phyloP scores from a whole-genome alignment of 352 stramenopile genomes.

The Plasmopara halstedii region DNA sequence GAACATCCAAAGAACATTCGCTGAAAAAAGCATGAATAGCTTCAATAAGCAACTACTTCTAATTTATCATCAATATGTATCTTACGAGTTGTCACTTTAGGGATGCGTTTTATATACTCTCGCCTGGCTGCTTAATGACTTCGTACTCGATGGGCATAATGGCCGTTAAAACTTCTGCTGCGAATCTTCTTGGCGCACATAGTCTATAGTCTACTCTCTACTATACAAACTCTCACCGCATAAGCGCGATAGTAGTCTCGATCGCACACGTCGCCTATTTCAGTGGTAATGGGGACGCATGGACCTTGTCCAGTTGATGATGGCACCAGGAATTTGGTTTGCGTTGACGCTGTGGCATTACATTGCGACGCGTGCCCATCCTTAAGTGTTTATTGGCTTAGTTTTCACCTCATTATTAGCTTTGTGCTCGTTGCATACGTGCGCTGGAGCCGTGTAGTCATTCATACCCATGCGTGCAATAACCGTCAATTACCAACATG shows the following conservation, averaged over 20 bases:
- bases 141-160: slow-evolving; percentile 17
- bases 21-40: too few relatives aligned
- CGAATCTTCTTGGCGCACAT: slow-evolving; percentile 19
- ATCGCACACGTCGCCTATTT: too few relatives aligned
- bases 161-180: slow-evolving; percentile 12
- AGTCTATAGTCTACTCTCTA: too few relatives aligned
- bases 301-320: slow-evolving; percentile 19
- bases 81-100: slow-evolving; percentile 2
- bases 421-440: slow-evolving; percentile 36
- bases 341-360: slow-evolving; percentile 11
- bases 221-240: slow-evolving; percentile 2
- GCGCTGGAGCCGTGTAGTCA: slow-evolving; percentile 27
- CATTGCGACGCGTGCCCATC: slow-evolving; percentile 12
- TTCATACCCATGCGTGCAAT: slow-evolving; percentile 24
- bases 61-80: too few relatives aligned
- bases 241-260: slow-evolving; percentile 6
- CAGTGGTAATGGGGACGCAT: slow-evolving; percentile 15
- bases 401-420: slow-evolving; percentile 33
- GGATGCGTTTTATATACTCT: slow-evolving; percentile 3
- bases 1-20: too few relatives aligned
- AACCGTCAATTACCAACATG: slow-evolving; percentile 7
- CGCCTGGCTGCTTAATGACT: slow-evolving; percentile 21
- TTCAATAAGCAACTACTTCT: too few relatives aligned
- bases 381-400: slow-evolving; percentile 19
- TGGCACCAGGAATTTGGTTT: too few relatives aligned